Evolutionary conservation across 2,329 filamentous ascomycete species (phyloP).

Genomic region (Cadophora gregata): DNA sequence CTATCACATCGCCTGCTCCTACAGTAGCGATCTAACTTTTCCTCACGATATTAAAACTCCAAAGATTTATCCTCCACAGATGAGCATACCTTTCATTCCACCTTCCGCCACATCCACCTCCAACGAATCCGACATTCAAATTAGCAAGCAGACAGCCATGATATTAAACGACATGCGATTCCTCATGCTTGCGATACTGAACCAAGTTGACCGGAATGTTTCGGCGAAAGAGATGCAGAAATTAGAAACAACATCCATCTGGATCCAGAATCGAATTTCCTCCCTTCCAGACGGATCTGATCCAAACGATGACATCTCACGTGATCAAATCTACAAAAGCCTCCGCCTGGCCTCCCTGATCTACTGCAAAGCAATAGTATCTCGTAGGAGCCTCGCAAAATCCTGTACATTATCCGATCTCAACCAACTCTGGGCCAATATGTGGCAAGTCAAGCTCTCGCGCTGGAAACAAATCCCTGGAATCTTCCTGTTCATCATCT

Average conservation of each 20-base stretch:
- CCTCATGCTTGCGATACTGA: slow-evolving; percentile 52
- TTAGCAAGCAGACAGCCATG: slow-evolving; percentile 54
- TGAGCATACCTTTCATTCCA: slow-evolving; percentile 54
- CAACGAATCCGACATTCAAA: slow-evolving; percentile 49
- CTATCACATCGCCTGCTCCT: slow-evolving; percentile 54
- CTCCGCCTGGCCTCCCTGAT: slow-evolving; percentile 54
- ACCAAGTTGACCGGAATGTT: slow-evolving; percentile 46
- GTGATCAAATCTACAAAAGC: slow-evolving; percentile 48
- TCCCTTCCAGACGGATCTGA: slow-evolving; percentile 35
- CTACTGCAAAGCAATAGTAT: slow-evolving; percentile 54
- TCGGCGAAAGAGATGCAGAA: slow-evolving; percentile 24
- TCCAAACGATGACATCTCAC: slow-evolving; percentile 8
- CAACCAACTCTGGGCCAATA: slow-evolving; percentile 52
- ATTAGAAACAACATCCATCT: slow-evolving; percentile 48
- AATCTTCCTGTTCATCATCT: slow-evolving; percentile 43
- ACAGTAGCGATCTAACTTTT: slow-evolving; percentile 52
- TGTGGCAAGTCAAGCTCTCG: slow-evolving; percentile 54
- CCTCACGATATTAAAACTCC: slow-evolving; percentile 48
- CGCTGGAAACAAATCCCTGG: slow-evolving; percentile 55
- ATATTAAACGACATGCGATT: slow-evolving; percentile 59
- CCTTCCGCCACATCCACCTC: slow-evolving; percentile 51
- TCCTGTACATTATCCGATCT: slow-evolving; percentile 51
- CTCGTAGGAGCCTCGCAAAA: slow-evolving; percentile 50
- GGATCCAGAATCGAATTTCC: slow-evolving; percentile 49
- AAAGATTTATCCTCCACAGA: slow-evolving; percentile 49